These are phyloP conservation scores for Conidiobolus incongruus DNA, from an alignment of 371 early-diverging fungal species.

Conservation along the genomic window DNA sequence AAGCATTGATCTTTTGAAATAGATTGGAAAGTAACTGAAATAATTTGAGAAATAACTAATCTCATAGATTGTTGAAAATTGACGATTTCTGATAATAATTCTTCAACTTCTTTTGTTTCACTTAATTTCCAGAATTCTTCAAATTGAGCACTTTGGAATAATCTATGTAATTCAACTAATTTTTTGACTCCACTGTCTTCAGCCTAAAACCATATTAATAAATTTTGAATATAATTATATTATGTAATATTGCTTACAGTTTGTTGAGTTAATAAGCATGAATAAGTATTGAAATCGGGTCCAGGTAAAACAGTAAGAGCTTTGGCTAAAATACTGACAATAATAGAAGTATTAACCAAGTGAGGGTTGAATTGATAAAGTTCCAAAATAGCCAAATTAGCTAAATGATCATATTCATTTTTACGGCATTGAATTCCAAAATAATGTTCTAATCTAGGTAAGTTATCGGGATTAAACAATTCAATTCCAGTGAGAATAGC, in stretches of 20 bases:
- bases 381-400: conserved; percentile 76
- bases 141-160: conserved; percentile 57
- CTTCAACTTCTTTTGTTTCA: conserved; percentile 21
- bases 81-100: conserved; percentile 29
- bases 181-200: conserved; percentile 27
- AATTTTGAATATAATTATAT: not conserved
- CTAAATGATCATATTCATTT: conserved; percentile 62
- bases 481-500: conserved; percentile 52
- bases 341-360: conserved; percentile 38
- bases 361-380: conserved; percentile 82
- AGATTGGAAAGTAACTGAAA: conserved; percentile 60
- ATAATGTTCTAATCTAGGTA: conserved; percentile 57
- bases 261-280: conserved; percentile 34
- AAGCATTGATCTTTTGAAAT: conserved; percentile 27
- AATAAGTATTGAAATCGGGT: conserved; percentile 72
- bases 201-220: conserved; percentile 6
- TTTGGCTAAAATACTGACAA: conserved; percentile 53
- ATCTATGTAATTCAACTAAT: conserved; percentile 46
- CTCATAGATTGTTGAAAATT: conserved; percentile 59
- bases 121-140: conserved; percentile 53
- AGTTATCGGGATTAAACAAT: conserved; percentile 76
- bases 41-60: conserved; percentile 36
- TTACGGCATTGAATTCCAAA: conserved; percentile 48
- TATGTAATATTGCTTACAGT: not conserved
- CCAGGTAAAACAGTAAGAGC: conserved; percentile 64